phyloP scores from a whole-genome alignment of 192 early-diverging fungal genomes.

The Thamnidium elegans region DNA sequence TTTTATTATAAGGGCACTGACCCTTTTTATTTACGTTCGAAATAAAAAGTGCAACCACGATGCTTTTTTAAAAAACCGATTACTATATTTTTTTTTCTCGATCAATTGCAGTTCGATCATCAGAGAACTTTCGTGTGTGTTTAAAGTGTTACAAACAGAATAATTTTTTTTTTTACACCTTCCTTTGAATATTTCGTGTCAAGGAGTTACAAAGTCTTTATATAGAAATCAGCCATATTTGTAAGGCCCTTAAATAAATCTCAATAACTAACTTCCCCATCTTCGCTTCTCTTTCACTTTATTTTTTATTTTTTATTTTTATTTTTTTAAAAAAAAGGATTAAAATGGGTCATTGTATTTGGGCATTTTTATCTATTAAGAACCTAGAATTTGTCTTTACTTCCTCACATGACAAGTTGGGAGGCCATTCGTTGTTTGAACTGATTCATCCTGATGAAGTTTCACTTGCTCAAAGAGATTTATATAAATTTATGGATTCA shows the following conservation, averaged over 20 bases:
- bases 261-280: background rate
- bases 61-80: too few species aligned
- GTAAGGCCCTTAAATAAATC: background rate
- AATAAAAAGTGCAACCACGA: too few species aligned
- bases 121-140: constrained; percentile 7
- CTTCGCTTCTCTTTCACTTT: background rate
- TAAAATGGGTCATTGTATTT: constrained; percentile 16
- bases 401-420: constrained; percentile 13
- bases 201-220: too few species aligned
- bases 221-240: too few species aligned
- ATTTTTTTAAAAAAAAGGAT: background rate
- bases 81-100: background rate
- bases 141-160: constrained; percentile 2
- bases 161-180: background rate
- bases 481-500: constrained; percentile 19
- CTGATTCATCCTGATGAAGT: constrained; percentile 32
- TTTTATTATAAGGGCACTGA: background rate
- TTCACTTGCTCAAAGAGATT: constrained; percentile 16
- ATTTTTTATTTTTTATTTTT: background rate
- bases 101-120: constrained; percentile 18
- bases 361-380: constrained; percentile 18
- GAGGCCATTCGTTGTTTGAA: constrained; percentile 18
- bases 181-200: too few species aligned
- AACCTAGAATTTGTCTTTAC: constrained; percentile 19
- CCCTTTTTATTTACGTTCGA: too few species aligned